phyloP scores from a whole-genome alignment of 148 eudicot species.

The Rhododendron molle region DNA sequence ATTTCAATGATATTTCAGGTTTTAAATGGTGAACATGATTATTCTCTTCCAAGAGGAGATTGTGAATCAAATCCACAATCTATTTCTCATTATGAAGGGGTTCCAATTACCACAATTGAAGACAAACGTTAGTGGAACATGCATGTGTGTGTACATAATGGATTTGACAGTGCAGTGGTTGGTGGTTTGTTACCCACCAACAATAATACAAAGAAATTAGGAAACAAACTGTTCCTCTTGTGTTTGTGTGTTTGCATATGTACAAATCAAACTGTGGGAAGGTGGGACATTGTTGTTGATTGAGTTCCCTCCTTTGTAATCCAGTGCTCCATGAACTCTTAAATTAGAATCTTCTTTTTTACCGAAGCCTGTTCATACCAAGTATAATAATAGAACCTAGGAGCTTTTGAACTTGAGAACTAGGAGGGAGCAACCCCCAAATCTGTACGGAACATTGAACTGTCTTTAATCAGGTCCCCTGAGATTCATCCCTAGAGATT shows the following conservation, averaged over 20 bases:
- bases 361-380: not conserved
- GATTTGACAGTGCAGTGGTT: slow-evolving; percentile 6
- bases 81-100: slow-evolving; percentile 1
- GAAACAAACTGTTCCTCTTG: not conserved
- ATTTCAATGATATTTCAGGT: not conserved
- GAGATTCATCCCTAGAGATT: not conserved
- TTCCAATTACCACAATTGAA: not conserved
- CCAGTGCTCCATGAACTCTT: not conserved
- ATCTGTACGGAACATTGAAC: not conserved
- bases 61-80: slow-evolving; percentile 5
- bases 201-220: not conserved
- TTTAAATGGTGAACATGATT: not conserved
- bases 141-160: not conserved
- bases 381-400: not conserved
- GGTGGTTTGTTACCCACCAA: slow-evolving; percentile 13
- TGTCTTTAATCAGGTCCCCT: not conserved
- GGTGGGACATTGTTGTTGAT: slow-evolving; percentile 6
- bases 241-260: not conserved
- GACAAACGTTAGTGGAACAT: not conserved
- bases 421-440: not conserved
- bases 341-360: not conserved
- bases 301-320: not conserved
- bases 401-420: not conserved
- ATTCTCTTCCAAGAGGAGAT: not conserved
- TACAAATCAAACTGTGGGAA: not conserved